Percentiles rank a stretch among this genome's conserved stretches.
Conservation (phyloP, 495 filamentous ascomycete genomes). For the Thermochaetoides thermophila region DNA sequence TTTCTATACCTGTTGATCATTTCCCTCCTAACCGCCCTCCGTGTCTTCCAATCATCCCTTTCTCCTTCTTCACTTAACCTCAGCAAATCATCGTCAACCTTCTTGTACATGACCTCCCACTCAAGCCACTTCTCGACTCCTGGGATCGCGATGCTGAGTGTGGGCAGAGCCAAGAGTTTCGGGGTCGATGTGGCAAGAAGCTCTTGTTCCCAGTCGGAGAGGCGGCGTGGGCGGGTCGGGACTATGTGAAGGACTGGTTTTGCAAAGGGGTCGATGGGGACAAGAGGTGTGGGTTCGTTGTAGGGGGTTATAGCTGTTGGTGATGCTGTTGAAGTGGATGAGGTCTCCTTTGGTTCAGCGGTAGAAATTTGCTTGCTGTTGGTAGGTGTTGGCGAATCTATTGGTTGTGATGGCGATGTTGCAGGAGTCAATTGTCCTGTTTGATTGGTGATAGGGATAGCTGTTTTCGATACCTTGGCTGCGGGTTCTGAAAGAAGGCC, state of each 20-base stretch:
- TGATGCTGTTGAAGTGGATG: too few species aligned
- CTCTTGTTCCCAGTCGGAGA: not conserved
- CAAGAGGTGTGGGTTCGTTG: not conserved
- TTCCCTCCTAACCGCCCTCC: not conserved
- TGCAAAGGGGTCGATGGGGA: too few species aligned
- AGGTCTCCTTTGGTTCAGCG: not conserved
- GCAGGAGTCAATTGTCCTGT: too few species aligned
- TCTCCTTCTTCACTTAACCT: not conserved
- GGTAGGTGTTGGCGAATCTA: too few species aligned
- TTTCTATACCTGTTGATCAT: not conserved
- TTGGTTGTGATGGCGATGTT: too few species aligned
- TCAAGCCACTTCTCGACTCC: constrained; percentile 21
- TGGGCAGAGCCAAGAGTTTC: constrained; percentile 35
- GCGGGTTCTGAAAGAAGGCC: too few species aligned
- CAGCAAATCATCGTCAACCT: constrained; percentile 22
- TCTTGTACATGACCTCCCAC: constrained; percentile 34
- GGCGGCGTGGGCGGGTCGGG: not conserved
- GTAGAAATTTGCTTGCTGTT: too few species aligned
- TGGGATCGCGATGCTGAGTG: constrained; percentile 27
- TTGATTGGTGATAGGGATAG: too few species aligned
- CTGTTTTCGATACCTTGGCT: too few species aligned
- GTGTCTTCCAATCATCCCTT: too few species aligned
- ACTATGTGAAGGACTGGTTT: too few species aligned
- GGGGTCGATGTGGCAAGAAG: constrained; percentile 2
- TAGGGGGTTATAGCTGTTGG: too few species aligned